These are phyloP conservation scores for Cyberlindnera euphorbiiphila DNA, from an alignment of 805 yeast genomes.

Conservation along the genomic window DNA sequence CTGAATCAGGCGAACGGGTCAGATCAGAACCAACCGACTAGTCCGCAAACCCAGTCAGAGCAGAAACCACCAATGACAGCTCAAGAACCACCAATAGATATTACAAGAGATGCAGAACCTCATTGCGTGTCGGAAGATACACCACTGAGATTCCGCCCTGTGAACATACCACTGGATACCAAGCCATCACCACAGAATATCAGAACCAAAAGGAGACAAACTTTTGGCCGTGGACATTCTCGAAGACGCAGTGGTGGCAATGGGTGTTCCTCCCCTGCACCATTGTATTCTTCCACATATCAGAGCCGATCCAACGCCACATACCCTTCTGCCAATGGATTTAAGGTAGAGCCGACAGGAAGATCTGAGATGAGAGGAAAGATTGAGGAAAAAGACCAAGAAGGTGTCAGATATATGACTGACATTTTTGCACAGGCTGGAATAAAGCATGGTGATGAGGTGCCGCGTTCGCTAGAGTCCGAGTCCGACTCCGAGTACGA, in stretches of 20 bases:
- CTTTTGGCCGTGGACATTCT: slow-evolving; percentile 3
- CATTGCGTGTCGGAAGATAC: background rate
- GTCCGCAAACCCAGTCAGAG: background rate
- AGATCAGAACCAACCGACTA: background rate
- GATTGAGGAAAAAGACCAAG: slow-evolving; percentile 2
- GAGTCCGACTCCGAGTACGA: background rate
- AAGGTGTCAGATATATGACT: background rate
- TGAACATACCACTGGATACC: slow-evolving; percentile 2
- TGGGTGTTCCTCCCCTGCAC: slow-evolving; percentile 7
- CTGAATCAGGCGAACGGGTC: background rate
- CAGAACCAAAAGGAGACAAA: slow-evolving; percentile 2
- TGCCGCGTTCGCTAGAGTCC: background rate
- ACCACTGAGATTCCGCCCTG: background rate
- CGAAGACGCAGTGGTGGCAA: slow-evolving; percentile 3
- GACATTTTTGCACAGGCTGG: too few species aligned
- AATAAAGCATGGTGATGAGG: too few species aligned
- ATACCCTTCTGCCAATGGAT: background rate
- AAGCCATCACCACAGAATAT: slow-evolving; percentile 9
- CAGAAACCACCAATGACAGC: background rate
- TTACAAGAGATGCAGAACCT: background rate
- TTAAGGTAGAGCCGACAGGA: slow-evolving; percentile 1
- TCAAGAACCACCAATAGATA: background rate
- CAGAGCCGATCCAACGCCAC: background rate
- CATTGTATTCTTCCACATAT: background rate
- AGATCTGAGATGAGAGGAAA: slow-evolving; percentile 2